A percentile compares a stretch with the other conserved stretches of the same genome.
These are phyloP conservation scores for Botrytis pseudocinerea DNA, from an alignment of 2,329 filamentous ascomycete species.

Conservation along the genomic window DNA sequence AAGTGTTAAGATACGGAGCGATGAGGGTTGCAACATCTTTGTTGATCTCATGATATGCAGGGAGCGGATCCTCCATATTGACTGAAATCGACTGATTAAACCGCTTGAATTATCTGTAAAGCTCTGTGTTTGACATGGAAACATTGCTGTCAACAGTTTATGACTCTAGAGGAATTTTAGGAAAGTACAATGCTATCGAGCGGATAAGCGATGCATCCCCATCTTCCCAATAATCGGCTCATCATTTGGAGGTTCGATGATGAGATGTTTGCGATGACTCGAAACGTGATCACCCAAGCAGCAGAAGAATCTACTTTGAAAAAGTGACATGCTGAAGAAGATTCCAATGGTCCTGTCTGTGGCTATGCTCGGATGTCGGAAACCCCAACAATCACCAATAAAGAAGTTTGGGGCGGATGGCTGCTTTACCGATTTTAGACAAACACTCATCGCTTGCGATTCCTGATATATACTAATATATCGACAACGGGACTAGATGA, in stretches of 20 bases:
- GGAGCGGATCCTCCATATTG: conserved; percentile 12
- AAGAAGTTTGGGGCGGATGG: not conserved
- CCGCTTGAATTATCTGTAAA: not conserved
- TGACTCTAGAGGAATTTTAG: not conserved
- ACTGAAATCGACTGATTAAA: not conserved
- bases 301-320: not conserved
- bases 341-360: not conserved
- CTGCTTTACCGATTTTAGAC: not conserved
- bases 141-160: not conserved
- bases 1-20: conserved; percentile 28
- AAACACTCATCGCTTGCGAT: not conserved
- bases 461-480: not conserved
- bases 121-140: not conserved
- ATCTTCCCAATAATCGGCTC: not conserved
- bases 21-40: conserved; percentile 21
- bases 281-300: no score
- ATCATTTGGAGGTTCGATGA: not conserved
- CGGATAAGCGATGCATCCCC: not conserved
- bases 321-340: not conserved
- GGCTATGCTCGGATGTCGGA: conserved; percentile 12
- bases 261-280: not conserved
- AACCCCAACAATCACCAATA: not conserved
- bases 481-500: not conserved
- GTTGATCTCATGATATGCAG: conserved; percentile 11
- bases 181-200: not conserved